Percentiles rank a stretch among this genome's conserved stretches.
phyloP scores from a whole-genome alignment of 2,329 filamentous ascomycete species.

The Aureobasidium sp. region DNA sequence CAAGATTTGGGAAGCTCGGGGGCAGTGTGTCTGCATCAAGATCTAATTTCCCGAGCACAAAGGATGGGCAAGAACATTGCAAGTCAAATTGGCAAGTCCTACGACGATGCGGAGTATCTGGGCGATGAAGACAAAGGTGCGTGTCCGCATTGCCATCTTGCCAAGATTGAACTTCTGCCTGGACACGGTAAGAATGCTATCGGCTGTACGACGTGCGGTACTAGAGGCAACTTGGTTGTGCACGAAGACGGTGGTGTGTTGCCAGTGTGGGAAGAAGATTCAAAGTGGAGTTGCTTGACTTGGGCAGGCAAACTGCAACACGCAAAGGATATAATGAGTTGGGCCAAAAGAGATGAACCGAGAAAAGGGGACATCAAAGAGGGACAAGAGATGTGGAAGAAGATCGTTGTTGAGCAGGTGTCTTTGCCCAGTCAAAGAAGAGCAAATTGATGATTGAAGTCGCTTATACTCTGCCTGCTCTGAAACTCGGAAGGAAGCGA shows the following conservation, averaged over 20 bases:
- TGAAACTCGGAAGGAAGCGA: too few species aligned
- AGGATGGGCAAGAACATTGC: constrained; percentile 5
- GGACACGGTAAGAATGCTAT: constrained; percentile 7
- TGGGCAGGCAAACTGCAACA: background rate
- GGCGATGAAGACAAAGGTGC: constrained; percentile 6
- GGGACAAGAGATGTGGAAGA: background rate
- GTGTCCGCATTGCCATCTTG: constrained; percentile 14
- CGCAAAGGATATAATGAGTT: background rate
- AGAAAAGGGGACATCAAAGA: background rate
- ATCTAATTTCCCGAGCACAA: background rate
- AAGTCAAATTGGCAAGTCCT: constrained; percentile 13
- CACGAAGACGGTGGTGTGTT: background rate
- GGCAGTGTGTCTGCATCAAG: background rate
- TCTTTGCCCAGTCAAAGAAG: background rate
- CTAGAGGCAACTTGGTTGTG: constrained; percentile 2
- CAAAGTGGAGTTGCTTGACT: background rate
- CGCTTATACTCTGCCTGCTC: too few species aligned
- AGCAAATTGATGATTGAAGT: background rate
- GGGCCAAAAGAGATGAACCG: background rate
- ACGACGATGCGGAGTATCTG: constrained; percentile 11
- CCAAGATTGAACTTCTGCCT: constrained; percentile 7
- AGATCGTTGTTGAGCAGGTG: background rate
- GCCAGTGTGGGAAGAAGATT: constrained; percentile 12
- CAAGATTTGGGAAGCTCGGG: background rate
- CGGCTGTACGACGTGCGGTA: constrained; percentile 13